Percentiles rank a stretch among this genome's conserved stretches.
phyloP scores from a whole-genome alignment of 1,284 basidiomycete genomes.

The Hypsizygus ulmarius region DNA sequence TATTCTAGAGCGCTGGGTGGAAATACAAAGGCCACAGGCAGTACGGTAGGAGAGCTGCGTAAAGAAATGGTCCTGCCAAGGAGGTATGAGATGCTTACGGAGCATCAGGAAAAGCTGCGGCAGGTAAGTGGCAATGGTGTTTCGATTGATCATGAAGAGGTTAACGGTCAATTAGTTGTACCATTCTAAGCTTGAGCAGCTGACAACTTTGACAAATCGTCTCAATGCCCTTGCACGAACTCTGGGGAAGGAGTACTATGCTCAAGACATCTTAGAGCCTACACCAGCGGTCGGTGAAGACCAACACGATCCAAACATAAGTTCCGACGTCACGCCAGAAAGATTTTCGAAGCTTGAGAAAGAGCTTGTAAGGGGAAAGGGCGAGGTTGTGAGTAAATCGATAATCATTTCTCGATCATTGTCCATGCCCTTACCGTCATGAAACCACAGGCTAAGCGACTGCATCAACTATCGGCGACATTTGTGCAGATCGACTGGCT shows the following conservation, averaged over 20 bases:
- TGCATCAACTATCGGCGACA: conserved; percentile 57
- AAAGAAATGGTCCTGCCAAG: conserved; percentile 60
- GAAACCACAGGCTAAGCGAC: conserved; percentile 55
- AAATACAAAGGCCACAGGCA: conserved; percentile 61
- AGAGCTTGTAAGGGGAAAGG: conserved; percentile 75
- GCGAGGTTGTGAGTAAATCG: conserved; percentile 62
- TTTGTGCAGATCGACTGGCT: conserved; percentile 77
- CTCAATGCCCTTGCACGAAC: conserved; percentile 55
- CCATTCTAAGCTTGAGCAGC: conserved; percentile 76
- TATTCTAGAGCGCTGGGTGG: conserved; percentile 69
- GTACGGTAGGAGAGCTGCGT: conserved; percentile 56
- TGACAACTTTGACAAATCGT: conserved; percentile 62
- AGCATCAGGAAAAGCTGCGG: conserved; percentile 70
- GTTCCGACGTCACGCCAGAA: conserved; percentile 72
- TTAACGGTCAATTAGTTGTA: conserved; percentile 48
- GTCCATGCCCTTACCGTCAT: conserved; percentile 3
- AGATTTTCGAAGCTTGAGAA: conserved; percentile 76
- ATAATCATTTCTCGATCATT: conserved; percentile 5
- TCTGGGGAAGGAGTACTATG: conserved; percentile 60
- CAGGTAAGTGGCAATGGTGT: conserved; percentile 50
- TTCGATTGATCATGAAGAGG: neutral
- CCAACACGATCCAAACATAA: conserved; percentile 37
- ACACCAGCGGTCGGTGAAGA: conserved; percentile 41
- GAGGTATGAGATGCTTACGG: conserved; percentile 61
- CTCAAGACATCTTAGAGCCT: conserved; percentile 54